Percentiles rank a stretch among this genome's conserved stretches.
These are phyloP conservation scores for Euphorbia tirucalli DNA, from an alignment of 345 rosid species.

Conservation along the genomic window DNA sequence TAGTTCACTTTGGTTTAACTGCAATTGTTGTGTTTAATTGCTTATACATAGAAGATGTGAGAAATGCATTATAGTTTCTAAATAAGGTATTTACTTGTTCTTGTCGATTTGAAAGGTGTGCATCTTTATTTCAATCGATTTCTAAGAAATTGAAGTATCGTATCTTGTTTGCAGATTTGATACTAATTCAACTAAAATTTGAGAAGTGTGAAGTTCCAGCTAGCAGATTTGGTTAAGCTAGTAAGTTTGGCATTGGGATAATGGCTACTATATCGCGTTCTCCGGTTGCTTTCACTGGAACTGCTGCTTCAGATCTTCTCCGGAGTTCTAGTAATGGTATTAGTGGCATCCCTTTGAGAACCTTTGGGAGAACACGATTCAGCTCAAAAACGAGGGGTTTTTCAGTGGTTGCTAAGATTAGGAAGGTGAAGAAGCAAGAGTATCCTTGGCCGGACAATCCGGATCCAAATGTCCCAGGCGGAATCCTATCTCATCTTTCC, in stretches of 20 bases:
- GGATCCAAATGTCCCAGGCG: constrained; percentile 92
- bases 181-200: not conserved
- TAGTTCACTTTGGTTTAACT: not conserved
- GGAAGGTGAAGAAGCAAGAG: constrained; percentile 85
- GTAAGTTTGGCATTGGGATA: constrained; percentile 18
- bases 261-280: constrained; percentile 70
- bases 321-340: constrained; percentile 60
- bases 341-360: constrained; percentile 54
- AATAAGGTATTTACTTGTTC: not conserved
- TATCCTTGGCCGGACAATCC: constrained; percentile 93
- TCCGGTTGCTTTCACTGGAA: constrained; percentile 43
- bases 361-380: constrained; percentile 47
- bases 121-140: not conserved
- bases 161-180: constrained; percentile 4
- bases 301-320: constrained; percentile 72
- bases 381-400: constrained; percentile 30
- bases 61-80: not conserved
- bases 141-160: not conserved
- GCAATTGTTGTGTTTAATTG: not conserved
- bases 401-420: constrained; percentile 48
- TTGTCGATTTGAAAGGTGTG: not conserved
- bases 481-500: constrained; percentile 72
- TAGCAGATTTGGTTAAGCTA: constrained; percentile 21
- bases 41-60: not conserved
- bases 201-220: not conserved